Conservation (phyloP, 345 rosid genomes). For the Sonneratia caseolaris region DNA sequence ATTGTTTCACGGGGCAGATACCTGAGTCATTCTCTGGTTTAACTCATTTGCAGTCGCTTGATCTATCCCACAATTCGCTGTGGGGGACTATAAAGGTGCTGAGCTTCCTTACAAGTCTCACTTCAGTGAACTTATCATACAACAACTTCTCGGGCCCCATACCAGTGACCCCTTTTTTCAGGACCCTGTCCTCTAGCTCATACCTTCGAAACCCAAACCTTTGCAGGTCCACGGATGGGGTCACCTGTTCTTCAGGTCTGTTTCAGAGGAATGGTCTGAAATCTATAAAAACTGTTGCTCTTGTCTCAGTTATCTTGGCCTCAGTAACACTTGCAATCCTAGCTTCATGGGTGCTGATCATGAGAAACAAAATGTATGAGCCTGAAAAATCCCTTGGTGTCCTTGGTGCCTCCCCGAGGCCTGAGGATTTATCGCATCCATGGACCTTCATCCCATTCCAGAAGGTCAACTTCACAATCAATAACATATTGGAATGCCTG, state of each 20-base stretch:
- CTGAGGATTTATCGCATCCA: conserved; percentile 86
- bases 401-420: conserved; percentile 28
- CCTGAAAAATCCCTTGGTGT: conserved; percentile 39
- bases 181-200: conserved; percentile 51
- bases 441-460: conserved; percentile 97
- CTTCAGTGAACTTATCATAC: conserved; percentile 76
- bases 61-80: conserved; percentile 63
- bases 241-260: conserved; percentile 55
- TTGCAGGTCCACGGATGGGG: conserved; percentile 58
- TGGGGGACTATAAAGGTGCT: conserved; percentile 60
- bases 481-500: conserved; percentile 65
- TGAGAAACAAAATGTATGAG: conserved; percentile 48
- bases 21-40: conserved; percentile 56
- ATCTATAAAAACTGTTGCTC: conserved; percentile 63
- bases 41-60: conserved; percentile 83
- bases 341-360: conserved; percentile 52
- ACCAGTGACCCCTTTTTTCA: conserved; percentile 78
- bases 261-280: conserved; percentile 31
- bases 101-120: conserved; percentile 75
- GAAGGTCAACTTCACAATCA: conserved; percentile 57
- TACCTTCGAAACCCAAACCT: conserved; percentile 56
- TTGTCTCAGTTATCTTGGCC: conserved; percentile 50
- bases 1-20: conserved; percentile 53
- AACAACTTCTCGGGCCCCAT: conserved; percentile 92
- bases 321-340: conserved; percentile 46